Conservation (phyloP, 257 asterid genomes). For the Anisodus acutangulus region DNA sequence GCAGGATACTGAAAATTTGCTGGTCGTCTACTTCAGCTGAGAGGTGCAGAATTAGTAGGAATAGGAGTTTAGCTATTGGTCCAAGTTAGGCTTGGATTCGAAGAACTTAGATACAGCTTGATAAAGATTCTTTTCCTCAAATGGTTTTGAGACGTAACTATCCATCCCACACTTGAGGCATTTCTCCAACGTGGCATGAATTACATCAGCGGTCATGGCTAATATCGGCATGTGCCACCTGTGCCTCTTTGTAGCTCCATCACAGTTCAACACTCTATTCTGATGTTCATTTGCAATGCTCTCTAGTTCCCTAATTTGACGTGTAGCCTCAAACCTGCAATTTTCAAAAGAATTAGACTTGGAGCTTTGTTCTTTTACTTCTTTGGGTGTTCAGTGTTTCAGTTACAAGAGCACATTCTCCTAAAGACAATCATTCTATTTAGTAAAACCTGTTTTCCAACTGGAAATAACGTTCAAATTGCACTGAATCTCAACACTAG, state of each 20-base stretch:
- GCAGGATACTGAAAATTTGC: conserved; percentile 50
- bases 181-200: conserved; percentile 76
- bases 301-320: conserved; percentile 77
- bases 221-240: conserved; percentile 80
- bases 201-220: conserved; percentile 97
- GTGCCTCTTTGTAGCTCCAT: conserved; percentile 20
- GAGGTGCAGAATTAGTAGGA: background rate
- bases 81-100: conserved; percentile 44
- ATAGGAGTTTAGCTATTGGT: conserved; percentile 31
- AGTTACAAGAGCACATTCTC: background rate
- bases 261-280: conserved; percentile 38
- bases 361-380: background rate
- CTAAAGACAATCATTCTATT: background rate
- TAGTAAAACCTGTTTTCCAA: background rate
- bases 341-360: background rate
- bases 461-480: background rate
- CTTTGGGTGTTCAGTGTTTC: background rate
- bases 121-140: conserved; percentile 80
- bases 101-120: conserved; percentile 82
- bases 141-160: conserved; percentile 89
- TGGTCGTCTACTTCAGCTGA: conserved; percentile 29
- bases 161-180: conserved; percentile 85
- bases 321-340: conserved; percentile 86
- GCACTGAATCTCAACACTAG: background rate
- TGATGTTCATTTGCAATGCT: conserved; percentile 44